Evolutionary conservation across 306 rosid species (phyloP).

Genomic region (Senna siamea): DNA sequence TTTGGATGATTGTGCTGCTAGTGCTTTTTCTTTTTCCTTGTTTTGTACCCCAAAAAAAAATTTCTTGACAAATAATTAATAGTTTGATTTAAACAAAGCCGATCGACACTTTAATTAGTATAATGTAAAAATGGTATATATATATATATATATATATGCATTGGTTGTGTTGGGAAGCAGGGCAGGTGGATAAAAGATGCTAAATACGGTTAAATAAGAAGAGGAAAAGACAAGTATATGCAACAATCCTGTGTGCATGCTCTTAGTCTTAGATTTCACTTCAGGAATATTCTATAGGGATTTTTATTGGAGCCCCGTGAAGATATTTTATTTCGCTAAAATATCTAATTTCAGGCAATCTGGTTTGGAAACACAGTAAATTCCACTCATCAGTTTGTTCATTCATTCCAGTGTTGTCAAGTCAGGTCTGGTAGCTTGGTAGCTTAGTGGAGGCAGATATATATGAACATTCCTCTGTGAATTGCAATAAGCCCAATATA

Average conservation of each 20-base stretch:
- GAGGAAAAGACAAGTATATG: not conserved
- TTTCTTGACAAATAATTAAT: no score
- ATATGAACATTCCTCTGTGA: no score
- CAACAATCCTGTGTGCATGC: not conserved
- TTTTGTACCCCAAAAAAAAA: no score
- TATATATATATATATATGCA: no score
- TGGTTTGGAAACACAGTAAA: not conserved
- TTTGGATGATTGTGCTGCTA: no score
- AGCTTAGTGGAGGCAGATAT: not conserved
- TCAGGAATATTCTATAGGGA: not conserved
- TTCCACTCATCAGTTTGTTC: not conserved
- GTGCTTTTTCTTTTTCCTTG: no score
- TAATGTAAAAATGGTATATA: not conserved
- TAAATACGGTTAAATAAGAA: not conserved
- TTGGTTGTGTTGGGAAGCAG: not conserved
- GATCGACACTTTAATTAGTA: not conserved
- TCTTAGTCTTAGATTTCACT: not conserved
- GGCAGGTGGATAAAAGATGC: not conserved
- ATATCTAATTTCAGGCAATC: not conserved
- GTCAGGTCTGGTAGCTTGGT: no score
- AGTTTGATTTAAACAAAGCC: not conserved
- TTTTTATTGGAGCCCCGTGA: not conserved
- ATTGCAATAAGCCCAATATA: not conserved
- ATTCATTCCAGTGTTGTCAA: not conserved
- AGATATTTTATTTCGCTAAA: not conserved